Evolutionary conservation across 805 yeast species (phyloP), one percentile per base, ranked within the genome.

Genomic region (Jamesozyma lodderae): DNA sequence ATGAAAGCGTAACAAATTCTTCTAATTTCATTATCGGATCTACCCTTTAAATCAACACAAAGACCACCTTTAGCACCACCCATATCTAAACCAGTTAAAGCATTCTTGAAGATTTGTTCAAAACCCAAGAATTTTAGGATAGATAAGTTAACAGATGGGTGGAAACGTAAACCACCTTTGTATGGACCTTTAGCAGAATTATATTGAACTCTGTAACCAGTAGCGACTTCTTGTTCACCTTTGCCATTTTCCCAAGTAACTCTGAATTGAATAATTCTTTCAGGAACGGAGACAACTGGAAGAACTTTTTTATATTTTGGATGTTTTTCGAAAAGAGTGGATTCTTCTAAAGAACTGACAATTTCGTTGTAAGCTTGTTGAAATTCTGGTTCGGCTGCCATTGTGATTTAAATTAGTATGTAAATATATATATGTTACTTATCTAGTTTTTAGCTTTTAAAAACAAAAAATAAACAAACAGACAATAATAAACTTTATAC

Each of bases 31-130:
- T 69, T 66, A 67, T 88, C 92, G 44, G 94, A 75, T 68, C 80
- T 82, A 62, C 90, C 95, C 77, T 90, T 90, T 58, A 96, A 95
- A 71, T 88, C 87, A 69, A 90, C 92, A 70, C 90, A 96, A 44
- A 95, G 74, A 66, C 98, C 98, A 77, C 98, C 98, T 67, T 90
- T 90, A 70, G 95, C 98, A 73, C 98, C 98, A 65, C 98, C 98
- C 82, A 90, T 88, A 77, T 80, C 76, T 56, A 88, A 76, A 59
- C 97, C 97, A 55, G 98, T 90, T 59, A 90, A 74, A 37, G 98
- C 97, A 63, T 90, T 90, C 77, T 90, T 90, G 78, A 90, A 92
- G 66, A 87, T 87, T 72, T 90, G 98, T 73, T 90, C 98, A 67
- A 85, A 90, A 58, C 97, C 98, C 60, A 90, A 75, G 70, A 90